phyloP scores from a whole-genome alignment of 2,329 filamentous ascomycete species.

The Ilyonectria destructans region DNA sequence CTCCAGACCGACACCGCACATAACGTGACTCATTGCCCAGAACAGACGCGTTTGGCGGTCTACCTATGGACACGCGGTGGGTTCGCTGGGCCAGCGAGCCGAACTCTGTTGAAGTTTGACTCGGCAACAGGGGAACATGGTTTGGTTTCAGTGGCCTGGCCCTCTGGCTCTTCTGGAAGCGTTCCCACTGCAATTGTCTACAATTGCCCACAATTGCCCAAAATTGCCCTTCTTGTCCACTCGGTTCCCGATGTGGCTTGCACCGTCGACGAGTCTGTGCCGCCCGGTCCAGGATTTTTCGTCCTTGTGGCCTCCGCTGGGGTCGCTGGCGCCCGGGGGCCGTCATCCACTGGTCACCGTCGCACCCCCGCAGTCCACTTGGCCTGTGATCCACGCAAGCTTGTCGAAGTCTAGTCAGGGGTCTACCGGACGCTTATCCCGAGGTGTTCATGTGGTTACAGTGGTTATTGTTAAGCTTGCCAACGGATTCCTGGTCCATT shows the following conservation, averaged over 20 bases:
- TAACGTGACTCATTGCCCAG: slow-evolving; percentile 34
- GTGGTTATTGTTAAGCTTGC: slow-evolving; percentile 29
- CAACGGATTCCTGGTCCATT: slow-evolving; percentile 5
- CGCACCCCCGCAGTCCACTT: slow-evolving; percentile 44
- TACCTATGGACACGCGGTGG: slow-evolving; percentile 32
- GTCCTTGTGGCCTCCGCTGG: slow-evolving; percentile 41
- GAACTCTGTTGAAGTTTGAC: slow-evolving; percentile 44
- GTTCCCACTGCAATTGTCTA: slow-evolving; percentile 33
- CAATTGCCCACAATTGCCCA: slow-evolving; percentile 20
- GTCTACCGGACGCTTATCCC: slow-evolving; percentile 43
- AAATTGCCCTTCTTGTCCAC: slow-evolving; percentile 39
- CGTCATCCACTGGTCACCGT: slow-evolving; percentile 47
- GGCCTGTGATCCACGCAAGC: slow-evolving; percentile 40
- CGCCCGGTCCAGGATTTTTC: slow-evolving; percentile 42
- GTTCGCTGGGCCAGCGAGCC: slow-evolving; percentile 23
- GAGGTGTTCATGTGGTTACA: slow-evolving; percentile 37
- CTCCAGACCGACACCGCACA: slow-evolving; percentile 17
- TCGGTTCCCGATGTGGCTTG: slow-evolving; percentile 46
- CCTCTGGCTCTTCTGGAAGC: slow-evolving; percentile 40
- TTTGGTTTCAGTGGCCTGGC: slow-evolving; percentile 43
- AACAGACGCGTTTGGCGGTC: slow-evolving; percentile 27
- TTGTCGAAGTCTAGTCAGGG: slow-evolving; percentile 50
- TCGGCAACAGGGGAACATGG: slow-evolving; percentile 48
- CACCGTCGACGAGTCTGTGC: slow-evolving; percentile 35
- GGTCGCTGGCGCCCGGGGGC: slow-evolving; percentile 31